Evolutionary conservation across 495 filamentous ascomycete species (phyloP).

Genomic region (Ramalina peruviana): DNA sequence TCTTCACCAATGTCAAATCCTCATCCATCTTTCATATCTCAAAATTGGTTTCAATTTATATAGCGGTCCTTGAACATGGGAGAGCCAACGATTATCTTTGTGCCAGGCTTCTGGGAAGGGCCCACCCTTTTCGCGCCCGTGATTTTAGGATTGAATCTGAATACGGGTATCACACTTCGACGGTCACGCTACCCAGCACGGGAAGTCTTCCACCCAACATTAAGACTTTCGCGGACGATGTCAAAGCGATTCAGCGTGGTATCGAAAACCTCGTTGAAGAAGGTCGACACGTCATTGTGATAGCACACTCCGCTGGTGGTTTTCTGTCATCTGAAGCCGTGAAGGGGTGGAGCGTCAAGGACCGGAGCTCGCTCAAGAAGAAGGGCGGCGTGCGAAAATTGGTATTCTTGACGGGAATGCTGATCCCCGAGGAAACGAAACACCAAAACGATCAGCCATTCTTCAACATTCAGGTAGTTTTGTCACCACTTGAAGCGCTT

Average conservation of each 20-base stretch:
- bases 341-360: conserved; percentile 24
- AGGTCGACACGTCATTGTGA: conserved; percentile 15
- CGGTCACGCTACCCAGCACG: background rate
- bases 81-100: conserved; percentile 16
- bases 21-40: too few species aligned
- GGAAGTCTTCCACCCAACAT: conserved; percentile 1
- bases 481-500: too few species aligned
- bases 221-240: conserved; percentile 15
- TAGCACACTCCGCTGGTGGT: conserved; percentile 29
- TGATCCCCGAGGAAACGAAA: conserved; percentile 11
- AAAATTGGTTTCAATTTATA: too few species aligned
- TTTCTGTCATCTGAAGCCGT: conserved; percentile 25
- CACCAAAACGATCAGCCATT: conserved; percentile 16
- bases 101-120: conserved; percentile 23
- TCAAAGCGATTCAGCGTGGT: conserved; percentile 12
- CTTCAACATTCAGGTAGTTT: background rate
- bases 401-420: conserved; percentile 14
- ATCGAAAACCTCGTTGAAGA: conserved; percentile 5
- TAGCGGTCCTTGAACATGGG: too few species aligned
- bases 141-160: conserved; percentile 4
- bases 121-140: conserved; percentile 15
- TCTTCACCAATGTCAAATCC: too few species aligned
- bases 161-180: conserved; percentile 8
- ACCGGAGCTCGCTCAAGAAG: background rate
- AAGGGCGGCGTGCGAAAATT: conserved; percentile 17